Conservation (phyloP, 1,284 basidiomycete species). For the Mrakiaceae sp. region DNA sequence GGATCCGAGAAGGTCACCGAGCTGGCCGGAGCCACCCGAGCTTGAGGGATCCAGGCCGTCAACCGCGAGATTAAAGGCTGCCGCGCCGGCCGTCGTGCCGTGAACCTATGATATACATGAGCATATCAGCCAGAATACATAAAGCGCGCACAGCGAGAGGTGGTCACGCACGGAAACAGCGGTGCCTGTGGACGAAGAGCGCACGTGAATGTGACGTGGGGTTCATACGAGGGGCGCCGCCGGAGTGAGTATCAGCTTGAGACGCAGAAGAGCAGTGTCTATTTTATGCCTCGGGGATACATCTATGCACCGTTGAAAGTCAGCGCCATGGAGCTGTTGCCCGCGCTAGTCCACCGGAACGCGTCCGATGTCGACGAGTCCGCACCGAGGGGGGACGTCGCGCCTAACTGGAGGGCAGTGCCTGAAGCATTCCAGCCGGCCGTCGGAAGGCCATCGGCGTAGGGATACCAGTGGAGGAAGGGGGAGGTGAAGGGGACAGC, state of each 20-base stretch:
- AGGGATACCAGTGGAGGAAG: conserved; percentile 8
- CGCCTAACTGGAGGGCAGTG: neutral
- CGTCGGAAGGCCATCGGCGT: conserved; percentile 1
- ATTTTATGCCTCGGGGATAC: neutral
- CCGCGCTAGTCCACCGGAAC: conserved; percentile 12
- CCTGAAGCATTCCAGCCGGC: conserved; percentile 9
- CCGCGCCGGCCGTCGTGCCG: neutral
- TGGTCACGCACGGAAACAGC: conserved; percentile 1
- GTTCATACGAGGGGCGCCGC: neutral
- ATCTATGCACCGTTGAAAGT: conserved; percentile 8
- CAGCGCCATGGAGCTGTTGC: neutral
- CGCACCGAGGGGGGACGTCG: neutral
- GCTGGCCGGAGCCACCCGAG: no score
- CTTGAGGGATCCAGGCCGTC: no score
- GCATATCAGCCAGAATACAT: neutral
- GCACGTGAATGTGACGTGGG: neutral
- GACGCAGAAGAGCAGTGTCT: neutral
- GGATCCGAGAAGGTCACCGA: neutral
- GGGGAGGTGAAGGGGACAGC: conserved; percentile 13
- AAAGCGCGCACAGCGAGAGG: no score
- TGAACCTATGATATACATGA: conserved; percentile 4
- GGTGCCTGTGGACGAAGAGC: neutral
- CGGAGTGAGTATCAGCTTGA: neutral
- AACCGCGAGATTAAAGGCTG: neutral
- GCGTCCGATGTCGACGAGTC: neutral